A percentile compares a stretch with the other conserved stretches of the same genome.
Evolutionary conservation across 2,329 filamentous ascomycete species (phyloP).

Genomic region (Ophiostoma montium): DNA sequence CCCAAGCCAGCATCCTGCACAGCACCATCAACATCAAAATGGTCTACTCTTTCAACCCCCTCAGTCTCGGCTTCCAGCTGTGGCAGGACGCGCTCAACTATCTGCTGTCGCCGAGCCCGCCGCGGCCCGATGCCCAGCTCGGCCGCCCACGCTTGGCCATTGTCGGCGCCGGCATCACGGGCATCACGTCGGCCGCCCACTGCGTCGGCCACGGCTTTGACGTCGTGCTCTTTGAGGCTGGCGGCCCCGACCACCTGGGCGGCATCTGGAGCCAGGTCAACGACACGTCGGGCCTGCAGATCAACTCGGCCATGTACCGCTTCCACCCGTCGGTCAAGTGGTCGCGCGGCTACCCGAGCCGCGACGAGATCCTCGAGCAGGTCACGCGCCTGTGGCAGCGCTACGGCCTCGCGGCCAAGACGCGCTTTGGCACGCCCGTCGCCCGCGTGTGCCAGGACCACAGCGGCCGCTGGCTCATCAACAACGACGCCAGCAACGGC

Average conservation of each 20-base stretch:
- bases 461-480: conserved; percentile 54
- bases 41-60: conserved; percentile 23
- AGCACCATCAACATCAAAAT: too few relatives aligned
- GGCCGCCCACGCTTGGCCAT: conserved; percentile 52
- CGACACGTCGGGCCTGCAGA: conserved; percentile 22
- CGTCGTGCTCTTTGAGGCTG: conserved; percentile 64
- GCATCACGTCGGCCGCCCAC: conserved; percentile 67
- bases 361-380: conserved; percentile 60
- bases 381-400: conserved; percentile 59
- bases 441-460: conserved; percentile 44
- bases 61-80: conserved; percentile 49
- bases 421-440: conserved; percentile 57
- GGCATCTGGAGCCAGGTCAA: conserved; percentile 61
- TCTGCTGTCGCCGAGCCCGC: conserved; percentile 56
- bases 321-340: conserved; percentile 72
- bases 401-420: conserved; percentile 57
- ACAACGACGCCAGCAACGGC: conserved; percentile 58
- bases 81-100: conserved; percentile 49
- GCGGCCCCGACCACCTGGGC: conserved; percentile 49
- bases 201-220: conserved; percentile 79
- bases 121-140: conserved; percentile 41
- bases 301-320: conserved; percentile 76
- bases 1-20: too few relatives aligned
- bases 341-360: conserved; percentile 61
- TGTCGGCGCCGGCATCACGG: conserved; percentile 57